Evolutionary conservation across 176 grass and related monocot genomes (phyloP).

Genomic region (Areca catechu): DNA sequence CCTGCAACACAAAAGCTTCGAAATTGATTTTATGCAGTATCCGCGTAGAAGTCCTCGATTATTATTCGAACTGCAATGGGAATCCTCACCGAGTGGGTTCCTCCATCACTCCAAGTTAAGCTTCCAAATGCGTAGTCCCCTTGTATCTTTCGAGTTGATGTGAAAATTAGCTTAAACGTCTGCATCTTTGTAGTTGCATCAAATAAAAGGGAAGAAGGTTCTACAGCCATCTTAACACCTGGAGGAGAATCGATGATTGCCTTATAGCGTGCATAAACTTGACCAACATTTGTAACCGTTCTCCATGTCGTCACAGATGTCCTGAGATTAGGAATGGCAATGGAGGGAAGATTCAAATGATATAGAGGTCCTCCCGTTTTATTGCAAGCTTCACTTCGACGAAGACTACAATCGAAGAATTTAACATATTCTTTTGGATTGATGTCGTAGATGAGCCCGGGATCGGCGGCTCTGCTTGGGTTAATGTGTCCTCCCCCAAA

Average conservation of each 20-base stretch:
- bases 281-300: constrained; percentile 52
- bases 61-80: no score
- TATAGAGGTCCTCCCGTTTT: neutral
- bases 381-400: constrained; percentile 5
- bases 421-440: constrained; percentile 35
- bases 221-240: constrained; percentile 30
- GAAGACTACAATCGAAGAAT: constrained; percentile 26
- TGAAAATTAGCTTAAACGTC: no score
- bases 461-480: constrained; percentile 31
- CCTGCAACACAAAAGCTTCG: no score
- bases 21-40: no score
- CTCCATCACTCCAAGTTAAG: no score
- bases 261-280: constrained; percentile 23
- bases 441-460: constrained; percentile 48
- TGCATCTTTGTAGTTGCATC: constrained; percentile 2
- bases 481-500: constrained; percentile 51
- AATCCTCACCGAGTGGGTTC: no score
- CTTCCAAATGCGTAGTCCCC: no score
- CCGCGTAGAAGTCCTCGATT: no score
- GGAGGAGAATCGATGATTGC: constrained; percentile 23
- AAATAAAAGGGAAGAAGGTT: constrained; percentile 27
- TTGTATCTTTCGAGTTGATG: no score
- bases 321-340: constrained; percentile 50
- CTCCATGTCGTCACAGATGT: constrained; percentile 8
- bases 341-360: constrained; percentile 42